phyloP scores from a whole-genome alignment of 2,329 filamentous ascomycete species.

The Talaromyces sp. region DNA sequence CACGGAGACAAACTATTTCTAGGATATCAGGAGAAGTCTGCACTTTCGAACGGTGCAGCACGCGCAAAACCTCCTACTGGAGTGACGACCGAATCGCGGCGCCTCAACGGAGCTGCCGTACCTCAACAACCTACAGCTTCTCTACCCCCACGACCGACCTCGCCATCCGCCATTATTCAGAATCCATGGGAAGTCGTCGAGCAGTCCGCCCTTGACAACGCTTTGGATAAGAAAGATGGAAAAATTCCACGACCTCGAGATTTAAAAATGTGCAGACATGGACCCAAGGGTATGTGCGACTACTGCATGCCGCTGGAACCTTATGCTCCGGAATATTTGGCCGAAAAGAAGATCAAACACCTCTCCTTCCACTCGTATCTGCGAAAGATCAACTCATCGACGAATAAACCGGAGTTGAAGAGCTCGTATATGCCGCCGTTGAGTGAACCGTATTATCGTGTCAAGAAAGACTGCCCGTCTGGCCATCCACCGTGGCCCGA shows the following conservation, averaged over 20 bases:
- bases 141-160: slow-evolving; percentile 58
- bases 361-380: slow-evolving; percentile 93
- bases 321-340: slow-evolving; percentile 82
- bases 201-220: slow-evolving; percentile 83
- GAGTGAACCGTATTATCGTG: slow-evolving; percentile 86
- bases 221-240: slow-evolving; percentile 80
- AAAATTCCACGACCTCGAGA: slow-evolving; percentile 78
- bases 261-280: slow-evolving; percentile 87
- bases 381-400: slow-evolving; percentile 90
- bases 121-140: slow-evolving; percentile 57
- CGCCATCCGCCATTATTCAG: slow-evolving; percentile 62
- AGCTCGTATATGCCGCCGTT: slow-evolving; percentile 95
- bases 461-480: slow-evolving; percentile 83
- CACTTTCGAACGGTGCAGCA: slow-evolving; percentile 50
- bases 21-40: slow-evolving; percentile 64
- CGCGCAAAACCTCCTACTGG: slow-evolving; percentile 21
- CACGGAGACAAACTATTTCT: slow-evolving; percentile 92
- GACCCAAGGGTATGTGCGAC: slow-evolving; percentile 97
- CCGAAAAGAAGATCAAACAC: slow-evolving; percentile 98
- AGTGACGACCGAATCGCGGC: slow-evolving; percentile 28
- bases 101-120: slow-evolving; percentile 38
- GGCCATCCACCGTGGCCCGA: slow-evolving; percentile 93
- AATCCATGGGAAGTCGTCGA: slow-evolving; percentile 91
- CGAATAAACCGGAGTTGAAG: slow-evolving; percentile 91
- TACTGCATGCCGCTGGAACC: slow-evolving; percentile 97